A percentile compares a stretch with the other conserved stretches of the same genome.
Conservation (phyloP, 140 eudicot genomes). For the Flaveria floridana region DNA sequence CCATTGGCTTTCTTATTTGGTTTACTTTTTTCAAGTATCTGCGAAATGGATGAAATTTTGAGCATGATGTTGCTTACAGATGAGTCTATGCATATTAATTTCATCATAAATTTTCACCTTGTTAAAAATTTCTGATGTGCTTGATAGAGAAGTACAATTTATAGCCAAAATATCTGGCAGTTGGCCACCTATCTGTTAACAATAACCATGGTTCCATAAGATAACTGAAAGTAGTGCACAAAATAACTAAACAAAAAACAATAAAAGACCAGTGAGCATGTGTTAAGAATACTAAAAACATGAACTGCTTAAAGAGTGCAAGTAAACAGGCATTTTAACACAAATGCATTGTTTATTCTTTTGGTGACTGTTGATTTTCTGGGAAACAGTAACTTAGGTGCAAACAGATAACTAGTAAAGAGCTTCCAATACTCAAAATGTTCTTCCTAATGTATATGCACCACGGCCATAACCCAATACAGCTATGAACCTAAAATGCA, state of each 20-base stretch:
- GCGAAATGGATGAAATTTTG: conserved; percentile 22
- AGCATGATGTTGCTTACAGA: conserved; percentile 26
- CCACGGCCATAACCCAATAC: not conserved
- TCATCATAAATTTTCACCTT: conserved; percentile 53
- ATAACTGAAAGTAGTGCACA: not conserved
- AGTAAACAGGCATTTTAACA: not conserved
- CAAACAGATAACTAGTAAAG: not conserved
- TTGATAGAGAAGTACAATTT: conserved; percentile 81
- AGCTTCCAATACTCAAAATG: not conserved
- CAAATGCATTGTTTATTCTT: not conserved
- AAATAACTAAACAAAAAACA: not conserved
- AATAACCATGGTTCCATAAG: conserved; percentile 24
- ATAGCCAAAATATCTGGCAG: conserved; percentile 61
- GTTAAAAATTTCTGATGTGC: conserved; percentile 64
- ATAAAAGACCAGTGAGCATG: not conserved
- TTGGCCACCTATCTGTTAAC: conserved; percentile 54
- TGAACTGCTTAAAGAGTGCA: not conserved
- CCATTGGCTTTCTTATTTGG: conserved; percentile 51
- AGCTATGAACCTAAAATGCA: not conserved
- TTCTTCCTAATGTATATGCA: not conserved
- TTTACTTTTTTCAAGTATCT: conserved; percentile 61
- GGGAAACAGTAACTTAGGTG: not conserved
- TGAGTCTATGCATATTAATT: conserved; percentile 9
- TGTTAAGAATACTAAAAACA: not conserved
- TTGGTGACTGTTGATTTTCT: not conserved